Base-by-base conservation (phyloP, 192 early-diverging fungal genomes). In the Rhizophagus prolifer region DNA sequence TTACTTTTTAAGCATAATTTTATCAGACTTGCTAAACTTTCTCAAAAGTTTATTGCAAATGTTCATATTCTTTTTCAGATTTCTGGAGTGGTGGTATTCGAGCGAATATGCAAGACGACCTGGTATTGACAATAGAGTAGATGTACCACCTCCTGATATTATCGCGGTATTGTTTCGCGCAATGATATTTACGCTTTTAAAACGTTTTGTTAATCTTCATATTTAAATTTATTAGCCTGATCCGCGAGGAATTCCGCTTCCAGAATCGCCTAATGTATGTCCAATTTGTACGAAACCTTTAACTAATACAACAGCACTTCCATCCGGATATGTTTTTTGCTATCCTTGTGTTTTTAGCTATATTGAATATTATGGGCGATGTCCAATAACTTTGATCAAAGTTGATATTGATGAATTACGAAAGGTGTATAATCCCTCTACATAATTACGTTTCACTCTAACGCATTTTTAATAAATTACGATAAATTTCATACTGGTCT, bases 61-160 rank as follows among this genome's bases (percentile, higher is more conserved):
- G 86, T 92, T 93, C 0, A 94, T 98, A 23, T 96, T 98, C 84
- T 92, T 95, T 80, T 97, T 92, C 84, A 92, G 92, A 72, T 98
- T 98, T 80, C 80, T 96, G 72, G 96, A 97, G 82, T 98, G 96
- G 96, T 98, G 96, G 96, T 94, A 95, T 80, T 86, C 90, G 34
- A 92, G 92, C 14, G 94, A 95, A 74, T 95, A 92, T 70, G 88
- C 92, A 79, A 87, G 89, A 10, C 82, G 87, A 6, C 81, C 82
- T 6, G 82, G 79, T 34, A 76, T 81, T 9, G 79, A 85, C 1
- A 59, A 83, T 80, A 82, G 80, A 77, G 77, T 71, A 75, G 76
- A 88, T 25, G 91, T 95, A 9, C 87, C 92, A 58, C 92, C 95
- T 16, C 95, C 96, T 3, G 86, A 87, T 75, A 86, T 88, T 31